Evolutionary conservation across 2,329 filamentous ascomycete species (phyloP).

Genomic region (Fusarium sp.): DNA sequence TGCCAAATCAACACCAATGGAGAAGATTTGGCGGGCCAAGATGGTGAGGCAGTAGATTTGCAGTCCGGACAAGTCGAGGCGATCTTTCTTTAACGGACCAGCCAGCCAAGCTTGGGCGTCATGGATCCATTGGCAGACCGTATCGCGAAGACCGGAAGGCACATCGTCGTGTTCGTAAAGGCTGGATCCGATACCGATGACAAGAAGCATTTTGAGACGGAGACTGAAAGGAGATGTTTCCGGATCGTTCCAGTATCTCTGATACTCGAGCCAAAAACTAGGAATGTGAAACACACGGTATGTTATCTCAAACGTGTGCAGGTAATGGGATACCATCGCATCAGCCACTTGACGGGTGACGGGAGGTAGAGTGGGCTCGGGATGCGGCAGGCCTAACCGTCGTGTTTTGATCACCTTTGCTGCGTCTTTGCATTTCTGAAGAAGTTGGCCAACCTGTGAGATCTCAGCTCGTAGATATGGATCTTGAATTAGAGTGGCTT

Average conservation of each 20-base stretch:
- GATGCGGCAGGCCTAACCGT: background rate
- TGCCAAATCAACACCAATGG: constrained; percentile 53
- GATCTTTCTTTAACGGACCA: constrained; percentile 52
- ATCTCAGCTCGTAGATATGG: background rate
- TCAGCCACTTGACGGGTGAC: background rate
- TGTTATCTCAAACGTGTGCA: constrained; percentile 61
- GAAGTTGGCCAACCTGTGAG: background rate
- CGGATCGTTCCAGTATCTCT: constrained; percentile 57
- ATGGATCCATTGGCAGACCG: constrained; percentile 53
- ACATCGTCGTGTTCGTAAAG: constrained; percentile 42
- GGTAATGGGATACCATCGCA: constrained; percentile 52
- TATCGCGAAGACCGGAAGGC: constrained; percentile 41
- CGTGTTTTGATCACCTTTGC: background rate
- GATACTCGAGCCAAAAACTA: constrained; percentile 63
- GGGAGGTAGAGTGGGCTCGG: background rate
- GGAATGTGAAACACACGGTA: constrained; percentile 66
- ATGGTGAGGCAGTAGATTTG: constrained; percentile 55
- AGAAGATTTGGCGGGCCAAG: constrained; percentile 55
- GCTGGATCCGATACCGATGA: constrained; percentile 55
- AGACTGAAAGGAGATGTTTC: constrained; percentile 35
- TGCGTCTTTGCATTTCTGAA: constrained; percentile 1
- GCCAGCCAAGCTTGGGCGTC: constrained; percentile 56
- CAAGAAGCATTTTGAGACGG: constrained; percentile 53
- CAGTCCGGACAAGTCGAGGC: constrained; percentile 47
- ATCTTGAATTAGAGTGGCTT: background rate